phyloP scores from a whole-genome alignment of 2,329 filamentous ascomycete species.

The Exophiala sideris region DNA sequence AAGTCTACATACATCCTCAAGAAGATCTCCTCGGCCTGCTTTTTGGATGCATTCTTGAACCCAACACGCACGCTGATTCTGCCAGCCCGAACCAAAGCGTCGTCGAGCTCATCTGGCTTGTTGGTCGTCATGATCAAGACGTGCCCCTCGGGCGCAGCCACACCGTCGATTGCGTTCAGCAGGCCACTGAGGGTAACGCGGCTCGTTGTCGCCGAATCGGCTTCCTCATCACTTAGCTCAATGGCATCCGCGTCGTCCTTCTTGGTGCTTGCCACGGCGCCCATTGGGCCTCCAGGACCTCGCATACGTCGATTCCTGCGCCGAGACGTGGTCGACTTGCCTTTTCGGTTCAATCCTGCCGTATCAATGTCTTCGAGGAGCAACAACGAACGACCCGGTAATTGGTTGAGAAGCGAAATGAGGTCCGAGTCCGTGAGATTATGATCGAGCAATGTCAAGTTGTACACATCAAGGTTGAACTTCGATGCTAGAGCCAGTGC shows the following conservation, averaged over 20 bases:
- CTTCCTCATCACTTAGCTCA: conserved; percentile 21
- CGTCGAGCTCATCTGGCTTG: conserved; percentile 67
- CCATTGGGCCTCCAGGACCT: background rate
- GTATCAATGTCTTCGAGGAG: conserved; percentile 69
- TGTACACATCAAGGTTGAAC: conserved; percentile 66
- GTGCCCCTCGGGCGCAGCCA: conserved; percentile 73
- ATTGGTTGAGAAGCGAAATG: conserved; percentile 56
- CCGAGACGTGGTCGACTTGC: conserved; percentile 10
- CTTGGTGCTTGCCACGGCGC: background rate
- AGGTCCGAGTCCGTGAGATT: conserved; percentile 63
- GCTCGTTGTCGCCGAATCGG: conserved; percentile 4
- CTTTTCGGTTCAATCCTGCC: conserved; percentile 49
- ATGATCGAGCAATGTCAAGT: conserved; percentile 60
- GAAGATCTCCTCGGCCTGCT: conserved; percentile 32
- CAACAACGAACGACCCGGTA: conserved; percentile 64
- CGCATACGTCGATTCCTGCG: background rate
- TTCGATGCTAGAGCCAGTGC: conserved; percentile 64
- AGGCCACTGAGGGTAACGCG: conserved; percentile 71
- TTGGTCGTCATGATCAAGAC: conserved; percentile 83
- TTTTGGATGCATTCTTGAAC: conserved; percentile 43
- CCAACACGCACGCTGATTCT: conserved; percentile 67
- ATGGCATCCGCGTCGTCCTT: conserved; percentile 3
- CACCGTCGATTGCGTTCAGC: conserved; percentile 79
- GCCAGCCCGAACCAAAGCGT: conserved; percentile 70
- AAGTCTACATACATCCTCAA: conserved; percentile 31